Percentiles rank a stretch among this genome's conserved stretches.
These are phyloP conservation scores for Leccinellum rugosiceps DNA, from an alignment of 768 basidiomycete genomes.

Conservation along the genomic window DNA sequence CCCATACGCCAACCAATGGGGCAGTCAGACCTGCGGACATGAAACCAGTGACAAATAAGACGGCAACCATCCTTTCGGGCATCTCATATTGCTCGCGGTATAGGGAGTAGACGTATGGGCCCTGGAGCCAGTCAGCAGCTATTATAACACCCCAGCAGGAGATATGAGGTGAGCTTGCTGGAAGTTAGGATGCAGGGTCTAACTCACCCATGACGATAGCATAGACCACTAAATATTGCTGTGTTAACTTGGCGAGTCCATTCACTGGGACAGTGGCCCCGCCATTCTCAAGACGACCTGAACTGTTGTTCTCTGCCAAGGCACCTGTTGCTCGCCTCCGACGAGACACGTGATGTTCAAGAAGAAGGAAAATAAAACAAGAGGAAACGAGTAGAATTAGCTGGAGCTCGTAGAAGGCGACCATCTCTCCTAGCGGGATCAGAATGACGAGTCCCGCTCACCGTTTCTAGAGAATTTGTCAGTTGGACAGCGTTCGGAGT, in stretches of 20 bases:
- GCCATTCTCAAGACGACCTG: constrained; percentile 33
- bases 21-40: constrained; percentile 65
- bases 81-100: constrained; percentile 67
- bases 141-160: constrained; percentile 1
- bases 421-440: constrained; percentile 16
- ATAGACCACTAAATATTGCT: constrained; percentile 64
- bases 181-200: neutral
- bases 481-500: neutral
- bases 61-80: constrained; percentile 60
- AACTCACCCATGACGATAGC: constrained; percentile 69
- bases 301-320: constrained; percentile 23
- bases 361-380: constrained; percentile 33
- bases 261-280: constrained; percentile 16
- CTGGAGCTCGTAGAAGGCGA: constrained; percentile 42
- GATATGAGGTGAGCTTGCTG: constrained; percentile 1
- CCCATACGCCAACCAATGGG: constrained; percentile 74
- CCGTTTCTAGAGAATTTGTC: constrained; percentile 5
- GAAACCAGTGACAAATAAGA: constrained; percentile 78
- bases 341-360: constrained; percentile 33
- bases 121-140: constrained; percentile 81
- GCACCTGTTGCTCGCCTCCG: constrained; percentile 18
- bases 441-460: neutral
- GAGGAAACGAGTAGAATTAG: constrained; percentile 34
- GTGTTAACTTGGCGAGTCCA: constrained; percentile 33
- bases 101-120: constrained; percentile 74